These are phyloP conservation scores for Gloeostereum incarnatum DNA, from an alignment of 768 basidiomycete species.

Conservation along the genomic window DNA sequence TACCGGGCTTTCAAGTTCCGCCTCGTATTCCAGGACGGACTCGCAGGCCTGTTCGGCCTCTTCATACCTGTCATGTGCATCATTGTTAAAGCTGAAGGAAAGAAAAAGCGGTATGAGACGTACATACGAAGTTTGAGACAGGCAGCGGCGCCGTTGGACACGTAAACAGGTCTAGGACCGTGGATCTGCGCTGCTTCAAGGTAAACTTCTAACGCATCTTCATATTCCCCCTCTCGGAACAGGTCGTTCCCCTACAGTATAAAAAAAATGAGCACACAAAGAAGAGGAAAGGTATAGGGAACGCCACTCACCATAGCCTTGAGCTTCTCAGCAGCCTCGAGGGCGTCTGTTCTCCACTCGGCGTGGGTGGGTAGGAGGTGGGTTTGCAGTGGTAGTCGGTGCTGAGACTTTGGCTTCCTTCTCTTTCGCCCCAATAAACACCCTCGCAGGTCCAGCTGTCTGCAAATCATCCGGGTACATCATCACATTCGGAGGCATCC, in stretches of 20 bases:
- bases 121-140: conserved; percentile 5
- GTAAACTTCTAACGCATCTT: not conserved
- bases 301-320: no score
- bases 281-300: no score
- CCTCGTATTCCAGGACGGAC: conserved; percentile 1
- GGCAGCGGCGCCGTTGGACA: conserved; percentile 5
- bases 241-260: conserved; percentile 2
- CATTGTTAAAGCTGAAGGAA: conserved; percentile 1
- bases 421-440: no score
- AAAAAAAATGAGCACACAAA: no score
- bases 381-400: no score
- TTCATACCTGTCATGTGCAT: not conserved
- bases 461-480: no score
- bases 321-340: no score
- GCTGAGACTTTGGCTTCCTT: no score
- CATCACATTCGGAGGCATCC: no score
- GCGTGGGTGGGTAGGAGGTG: no score
- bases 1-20: conserved; percentile 5
- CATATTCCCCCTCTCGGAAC: conserved; percentile 1
- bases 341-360: no score
- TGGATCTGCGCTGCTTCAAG: not conserved
- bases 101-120: not conserved
- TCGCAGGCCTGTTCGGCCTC: conserved; percentile 2
- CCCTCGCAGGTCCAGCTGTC: no score
- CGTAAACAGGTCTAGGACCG: conserved; percentile 4